These are phyloP conservation scores for Lathyrus sativus DNA, from an alignment of 306 rosid genomes.

Conservation along the genomic window DNA sequence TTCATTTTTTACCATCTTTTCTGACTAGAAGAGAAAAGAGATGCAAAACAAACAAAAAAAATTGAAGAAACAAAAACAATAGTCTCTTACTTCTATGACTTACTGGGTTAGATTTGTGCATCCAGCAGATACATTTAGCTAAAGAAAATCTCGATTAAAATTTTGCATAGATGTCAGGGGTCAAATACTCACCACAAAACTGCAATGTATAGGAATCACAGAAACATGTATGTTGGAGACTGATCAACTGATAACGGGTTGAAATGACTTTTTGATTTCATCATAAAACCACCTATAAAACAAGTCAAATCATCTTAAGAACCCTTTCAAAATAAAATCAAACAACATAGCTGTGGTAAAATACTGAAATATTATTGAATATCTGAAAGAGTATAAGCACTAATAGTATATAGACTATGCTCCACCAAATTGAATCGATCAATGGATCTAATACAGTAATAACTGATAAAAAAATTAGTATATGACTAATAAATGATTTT, in stretches of 20 bases:
- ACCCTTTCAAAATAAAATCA: conserved; percentile 4
- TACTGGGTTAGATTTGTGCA: neutral
- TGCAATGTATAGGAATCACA: conserved; percentile 33
- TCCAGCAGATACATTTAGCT: neutral
- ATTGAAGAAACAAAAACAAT: neutral
- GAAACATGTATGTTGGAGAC: conserved; percentile 25
- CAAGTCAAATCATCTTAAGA: conserved; percentile 16
- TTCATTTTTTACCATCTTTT: neutral
- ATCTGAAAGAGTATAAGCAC: neutral
- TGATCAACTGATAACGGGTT: conserved; percentile 59
- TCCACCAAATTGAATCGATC: neutral
- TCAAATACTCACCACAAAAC: conserved; percentile 43
- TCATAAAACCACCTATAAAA: conserved; percentile 80
- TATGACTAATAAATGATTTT: neutral
- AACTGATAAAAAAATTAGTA: neutral
- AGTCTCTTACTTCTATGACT: neutral
- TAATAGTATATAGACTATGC: neutral
- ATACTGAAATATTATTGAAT: neutral
- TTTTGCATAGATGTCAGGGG: conserved; percentile 9
- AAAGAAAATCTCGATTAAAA: conserved; percentile 1
- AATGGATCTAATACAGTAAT: neutral
- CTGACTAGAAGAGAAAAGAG: neutral
- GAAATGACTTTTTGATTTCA: conserved; percentile 65
- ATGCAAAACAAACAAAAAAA: no score
- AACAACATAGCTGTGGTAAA: neutral